Percentiles rank a stretch among this genome's conserved stretches.
phyloP scores from a whole-genome alignment of 345 rosid genomes.

The Erodium maritimum region DNA sequence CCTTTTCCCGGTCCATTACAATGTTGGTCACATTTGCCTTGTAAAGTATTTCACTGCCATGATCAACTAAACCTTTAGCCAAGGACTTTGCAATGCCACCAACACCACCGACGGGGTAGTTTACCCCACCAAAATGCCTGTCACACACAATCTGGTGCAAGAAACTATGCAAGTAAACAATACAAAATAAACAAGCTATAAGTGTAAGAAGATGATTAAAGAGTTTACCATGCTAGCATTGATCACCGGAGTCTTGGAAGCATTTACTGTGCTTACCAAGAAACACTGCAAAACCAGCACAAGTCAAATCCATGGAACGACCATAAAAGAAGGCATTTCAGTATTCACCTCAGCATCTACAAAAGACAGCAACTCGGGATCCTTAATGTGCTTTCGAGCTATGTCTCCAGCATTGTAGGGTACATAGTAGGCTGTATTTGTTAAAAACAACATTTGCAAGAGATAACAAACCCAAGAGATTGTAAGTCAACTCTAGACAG shows the following conservation, averaged over 20 bases:
- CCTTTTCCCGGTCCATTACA: constrained; percentile 65
- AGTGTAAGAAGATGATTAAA: neutral
- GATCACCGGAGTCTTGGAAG: constrained; percentile 87
- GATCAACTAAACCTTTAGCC: constrained; percentile 62
- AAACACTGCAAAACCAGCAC: constrained; percentile 55
- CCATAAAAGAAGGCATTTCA: neutral
- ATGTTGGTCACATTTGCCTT: constrained; percentile 66
- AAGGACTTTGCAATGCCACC: constrained; percentile 85
- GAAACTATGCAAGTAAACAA: constrained; percentile 3
- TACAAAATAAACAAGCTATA: neutral
- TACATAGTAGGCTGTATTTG: constrained; percentile 57
- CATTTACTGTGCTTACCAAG: constrained; percentile 85
- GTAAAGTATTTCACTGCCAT: constrained; percentile 78
- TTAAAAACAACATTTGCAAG: constrained; percentile 6
- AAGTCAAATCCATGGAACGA: neutral
- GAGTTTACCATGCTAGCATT: constrained; percentile 38
- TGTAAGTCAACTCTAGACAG: neutral
- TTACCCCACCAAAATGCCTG: constrained; percentile 94
- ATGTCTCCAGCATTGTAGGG: constrained; percentile 90
- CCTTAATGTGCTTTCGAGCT: constrained; percentile 80
- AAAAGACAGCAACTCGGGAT: constrained; percentile 73
- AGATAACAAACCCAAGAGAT: neutral
- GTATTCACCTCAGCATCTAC: constrained; percentile 80
- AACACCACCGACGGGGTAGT: constrained; percentile 91
- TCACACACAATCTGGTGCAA: constrained; percentile 75